Conservation (phyloP, 495 filamentous ascomycete species). For the Tuber indicum region DNA sequence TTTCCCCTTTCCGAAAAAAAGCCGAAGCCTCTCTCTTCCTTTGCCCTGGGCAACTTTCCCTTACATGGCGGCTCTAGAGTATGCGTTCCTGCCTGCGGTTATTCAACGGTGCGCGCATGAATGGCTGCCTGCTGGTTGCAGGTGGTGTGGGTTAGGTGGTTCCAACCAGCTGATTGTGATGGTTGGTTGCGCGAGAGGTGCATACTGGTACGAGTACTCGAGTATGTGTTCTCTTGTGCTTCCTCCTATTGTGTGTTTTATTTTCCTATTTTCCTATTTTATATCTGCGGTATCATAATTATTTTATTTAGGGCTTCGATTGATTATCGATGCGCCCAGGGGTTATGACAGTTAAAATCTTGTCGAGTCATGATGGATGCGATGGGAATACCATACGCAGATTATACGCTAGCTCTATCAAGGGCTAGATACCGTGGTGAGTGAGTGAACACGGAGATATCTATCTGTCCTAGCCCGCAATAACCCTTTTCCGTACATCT, state of each 20-base stretch:
- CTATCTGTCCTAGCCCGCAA: not conserved
- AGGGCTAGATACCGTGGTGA: not conserved
- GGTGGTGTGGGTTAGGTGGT: not conserved
- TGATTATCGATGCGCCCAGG: not conserved
- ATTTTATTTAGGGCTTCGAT: not conserved
- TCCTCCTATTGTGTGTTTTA: not conserved
- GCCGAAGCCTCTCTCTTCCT: not conserved
- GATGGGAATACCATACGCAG: not conserved
- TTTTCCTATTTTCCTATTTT: not conserved
- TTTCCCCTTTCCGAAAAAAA: not conserved
- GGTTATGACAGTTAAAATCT: not conserved
- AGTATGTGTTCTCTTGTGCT: not conserved
- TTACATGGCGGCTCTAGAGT: not conserved
- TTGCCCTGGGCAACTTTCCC: slow-evolving; percentile 4
- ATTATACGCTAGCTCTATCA: not conserved
- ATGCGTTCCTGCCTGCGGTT: not conserved
- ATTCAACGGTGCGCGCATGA: not conserved
- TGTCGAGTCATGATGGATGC: not conserved
- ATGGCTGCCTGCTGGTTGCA: not conserved
- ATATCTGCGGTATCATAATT: not conserved
- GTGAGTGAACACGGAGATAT: not conserved
- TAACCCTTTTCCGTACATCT: not conserved
- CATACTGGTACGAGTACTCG: no score
- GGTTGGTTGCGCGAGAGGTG: not conserved
- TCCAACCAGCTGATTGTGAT: not conserved